Evolutionary conservation across 805 yeast genomes (phyloP).

Genomic region (Kuraishia hungarica): DNA sequence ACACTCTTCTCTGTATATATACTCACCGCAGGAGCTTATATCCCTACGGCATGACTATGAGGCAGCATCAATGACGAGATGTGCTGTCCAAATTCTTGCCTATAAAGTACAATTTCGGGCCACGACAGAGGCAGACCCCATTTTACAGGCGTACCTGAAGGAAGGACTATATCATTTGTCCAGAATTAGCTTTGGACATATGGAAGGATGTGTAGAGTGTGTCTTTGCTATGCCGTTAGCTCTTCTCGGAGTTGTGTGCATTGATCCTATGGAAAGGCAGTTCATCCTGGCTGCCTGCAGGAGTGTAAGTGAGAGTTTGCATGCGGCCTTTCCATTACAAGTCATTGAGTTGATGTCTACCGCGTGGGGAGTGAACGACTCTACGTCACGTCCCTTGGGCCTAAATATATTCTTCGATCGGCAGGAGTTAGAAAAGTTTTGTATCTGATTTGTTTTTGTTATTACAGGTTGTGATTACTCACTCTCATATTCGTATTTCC

Average conservation of each 20-base stretch:
- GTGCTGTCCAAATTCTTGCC: background rate
- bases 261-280: background rate
- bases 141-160: background rate
- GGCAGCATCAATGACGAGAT: background rate
- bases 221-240: background rate
- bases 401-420: background rate
- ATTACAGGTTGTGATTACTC: too few relatives aligned
- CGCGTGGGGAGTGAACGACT: background rate
- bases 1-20: background rate
- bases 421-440: background rate
- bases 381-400: background rate
- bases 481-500: too few relatives aligned
- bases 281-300: background rate
- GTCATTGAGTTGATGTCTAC: background rate
- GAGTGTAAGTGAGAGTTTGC: background rate
- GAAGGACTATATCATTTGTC: background rate
- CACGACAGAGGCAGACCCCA: background rate
- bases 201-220: background rate
- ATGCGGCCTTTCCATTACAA: background rate
- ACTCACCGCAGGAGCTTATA: background rate
- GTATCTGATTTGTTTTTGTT: background rate
- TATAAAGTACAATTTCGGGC: background rate
- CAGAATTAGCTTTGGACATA: background rate
- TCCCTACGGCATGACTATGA: background rate
- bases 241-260: background rate